Evolutionary conservation across 768 basidiomycete genomes (phyloP), one percentile per base, ranked within the genome.

Genomic region (Pleurotus cornucopiae): DNA sequence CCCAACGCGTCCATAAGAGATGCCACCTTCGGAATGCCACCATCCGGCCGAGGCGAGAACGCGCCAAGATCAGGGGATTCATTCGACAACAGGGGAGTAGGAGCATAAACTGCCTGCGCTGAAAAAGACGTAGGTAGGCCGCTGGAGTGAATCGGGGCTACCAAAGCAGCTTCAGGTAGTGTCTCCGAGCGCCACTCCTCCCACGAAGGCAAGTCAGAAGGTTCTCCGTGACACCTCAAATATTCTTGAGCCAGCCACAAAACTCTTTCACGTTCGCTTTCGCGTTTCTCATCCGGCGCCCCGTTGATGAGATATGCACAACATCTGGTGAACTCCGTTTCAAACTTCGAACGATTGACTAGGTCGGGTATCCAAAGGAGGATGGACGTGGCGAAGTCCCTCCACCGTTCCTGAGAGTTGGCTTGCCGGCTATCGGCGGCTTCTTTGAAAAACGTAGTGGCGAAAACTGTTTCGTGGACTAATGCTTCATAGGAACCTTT

Each of bases 401-500:
- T 78, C 88, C 87, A 90, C 14, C 68, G 67, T 26, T 72, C 69
- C 38, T 57, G 63, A 9, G 37, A 6, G 11, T 52, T n/a, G 18
- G 11, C 37, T 21, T 64, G 62, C 16, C 46, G 34, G 18, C 61
- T 56, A n/a, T 44, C 58, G 30, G 51, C 23, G 26, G 56, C 43
- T 25, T 21, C 48, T 7, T 55, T 58, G n/a, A 66, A 64, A 5
- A 26, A 39, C 12, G 82, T 84, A 1, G 90, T 91, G 11, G 80
- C 86, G 65, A 94, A 94, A 11, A 91, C 84, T 9, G 82, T 72
- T 69, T 94, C 93, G 63, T 95, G 92, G 0, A 87, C 71, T 5
- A 94, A 76, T 1, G 93, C 90, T 66, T 93, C 91, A 40, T 84
- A 79, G 0, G 83, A 85, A 11, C 91, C 91, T 48, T 81, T 84